phyloP scores from a whole-genome alignment of 2,329 filamentous ascomycete species.

The Ophiostoma sp. region DNA sequence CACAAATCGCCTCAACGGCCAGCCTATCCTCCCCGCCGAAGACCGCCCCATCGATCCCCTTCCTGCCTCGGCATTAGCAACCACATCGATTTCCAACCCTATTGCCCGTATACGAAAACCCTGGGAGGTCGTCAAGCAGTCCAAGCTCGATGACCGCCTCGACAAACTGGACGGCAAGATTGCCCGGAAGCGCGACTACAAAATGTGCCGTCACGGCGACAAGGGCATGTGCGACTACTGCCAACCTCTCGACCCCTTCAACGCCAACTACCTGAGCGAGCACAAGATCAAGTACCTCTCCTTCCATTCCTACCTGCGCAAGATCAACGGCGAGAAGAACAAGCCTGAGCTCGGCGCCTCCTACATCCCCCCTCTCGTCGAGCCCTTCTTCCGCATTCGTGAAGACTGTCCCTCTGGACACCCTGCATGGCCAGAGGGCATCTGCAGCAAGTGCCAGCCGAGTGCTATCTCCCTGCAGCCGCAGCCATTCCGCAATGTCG shows the following conservation, averaged over 20 bases:
- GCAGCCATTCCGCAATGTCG: slow-evolving; percentile 92
- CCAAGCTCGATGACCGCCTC: slow-evolving; percentile 75
- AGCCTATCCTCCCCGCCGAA: slow-evolving; percentile 64
- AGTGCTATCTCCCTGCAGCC: slow-evolving; percentile 94
- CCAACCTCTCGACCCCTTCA: slow-evolving; percentile 92
- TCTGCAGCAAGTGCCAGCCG: slow-evolving; percentile 96
- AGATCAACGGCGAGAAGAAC: slow-evolving; percentile 94
- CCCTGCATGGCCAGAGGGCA: slow-evolving; percentile 88
- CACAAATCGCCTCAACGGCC: slow-evolving; percentile 72
- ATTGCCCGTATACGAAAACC: slow-evolving; percentile 70
- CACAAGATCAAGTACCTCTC: slow-evolving; percentile 99
- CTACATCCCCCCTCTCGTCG: slow-evolving; percentile 89
- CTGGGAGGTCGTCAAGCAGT: slow-evolving; percentile 89
- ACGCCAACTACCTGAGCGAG: slow-evolving; percentile 79
- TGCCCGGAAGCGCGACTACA: slow-evolving; percentile 61
- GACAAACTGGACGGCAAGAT: slow-evolving; percentile 92
- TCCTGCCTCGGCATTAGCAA: slow-evolving; percentile 28
- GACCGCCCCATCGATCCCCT: slow-evolving; percentile 58
- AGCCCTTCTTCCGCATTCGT: slow-evolving; percentile 87
- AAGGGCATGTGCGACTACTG: slow-evolving; percentile 99
- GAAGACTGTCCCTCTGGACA: slow-evolving; percentile 89
- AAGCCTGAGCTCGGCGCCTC: slow-evolving; percentile 90
- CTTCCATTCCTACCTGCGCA: slow-evolving; percentile 89
- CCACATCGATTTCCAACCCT: slow-evolving; percentile 38
- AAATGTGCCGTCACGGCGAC: slow-evolving; percentile 91